Evolutionary conservation across 331 rosid species (phyloP).

Genomic region (Arachis monticola): DNA sequence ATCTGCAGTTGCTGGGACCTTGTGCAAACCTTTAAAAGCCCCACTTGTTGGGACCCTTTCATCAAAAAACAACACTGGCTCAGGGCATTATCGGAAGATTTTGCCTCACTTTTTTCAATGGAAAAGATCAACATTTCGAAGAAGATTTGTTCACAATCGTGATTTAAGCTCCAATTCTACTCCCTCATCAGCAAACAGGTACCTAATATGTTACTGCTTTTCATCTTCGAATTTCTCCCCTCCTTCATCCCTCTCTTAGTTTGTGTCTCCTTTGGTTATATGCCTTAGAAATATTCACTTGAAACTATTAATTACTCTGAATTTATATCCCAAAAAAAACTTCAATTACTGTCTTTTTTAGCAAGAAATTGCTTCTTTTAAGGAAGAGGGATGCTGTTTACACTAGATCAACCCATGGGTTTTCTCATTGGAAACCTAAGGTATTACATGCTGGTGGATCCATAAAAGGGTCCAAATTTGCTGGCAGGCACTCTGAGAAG

Average conservation of each 20-base stretch:
- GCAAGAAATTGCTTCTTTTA: constrained; percentile 75
- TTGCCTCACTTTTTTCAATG: constrained; percentile 80
- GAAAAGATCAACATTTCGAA: constrained; percentile 77
- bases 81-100: constrained; percentile 56
- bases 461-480: constrained; percentile 97
- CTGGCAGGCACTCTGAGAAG: constrained; percentile 79
- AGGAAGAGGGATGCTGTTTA: constrained; percentile 91
- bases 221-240: neutral
- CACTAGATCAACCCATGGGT: constrained; percentile 84
- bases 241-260: neutral
- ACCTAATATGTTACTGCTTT: constrained; percentile 31
- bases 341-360: constrained; percentile 48
- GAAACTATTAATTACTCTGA: constrained; percentile 25
- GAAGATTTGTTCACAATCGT: constrained; percentile 51
- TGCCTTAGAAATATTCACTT: constrained; percentile 41
- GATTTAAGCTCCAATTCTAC: constrained; percentile 53
- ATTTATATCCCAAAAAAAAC: too few species aligned
- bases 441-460: constrained; percentile 90
- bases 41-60: constrained; percentile 90
- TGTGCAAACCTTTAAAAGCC: constrained; percentile 57
- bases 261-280: constrained; percentile 15
- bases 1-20: constrained; percentile 59
- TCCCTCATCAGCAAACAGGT: constrained; percentile 75
- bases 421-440: constrained; percentile 86
- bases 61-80: constrained; percentile 44